These are phyloP conservation scores for Handroanthus guayacan DNA, from an alignment of 257 asterid genomes.

Conservation along the genomic window DNA sequence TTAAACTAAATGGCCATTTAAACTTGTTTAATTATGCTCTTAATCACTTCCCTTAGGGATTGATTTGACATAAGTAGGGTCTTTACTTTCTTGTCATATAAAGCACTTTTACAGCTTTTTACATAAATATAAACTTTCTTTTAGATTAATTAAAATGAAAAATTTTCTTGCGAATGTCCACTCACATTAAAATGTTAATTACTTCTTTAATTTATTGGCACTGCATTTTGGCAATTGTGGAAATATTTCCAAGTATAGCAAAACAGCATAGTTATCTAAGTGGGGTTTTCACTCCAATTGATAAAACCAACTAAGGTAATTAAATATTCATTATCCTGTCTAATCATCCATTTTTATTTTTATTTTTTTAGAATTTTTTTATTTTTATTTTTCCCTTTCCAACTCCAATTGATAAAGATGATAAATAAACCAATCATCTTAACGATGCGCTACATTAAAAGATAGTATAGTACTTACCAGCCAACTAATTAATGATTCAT, in stretches of 20 bases:
- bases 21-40: conserved; percentile 33
- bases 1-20: conserved; percentile 18
- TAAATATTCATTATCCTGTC: conserved; percentile 5
- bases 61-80: conserved; percentile 60
- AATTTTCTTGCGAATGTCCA: conserved; percentile 24
- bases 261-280: conserved; percentile 19
- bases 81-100: conserved; percentile 44
- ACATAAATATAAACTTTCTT: conserved; percentile 1
- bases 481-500: background rate
- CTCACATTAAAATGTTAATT: conserved; percentile 33
- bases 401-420: background rate
- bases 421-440: conserved; percentile 33
- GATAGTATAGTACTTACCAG: background rate
- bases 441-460: background rate
- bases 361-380: too few species aligned
- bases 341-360: background rate
- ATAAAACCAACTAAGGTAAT: conserved; percentile 21
- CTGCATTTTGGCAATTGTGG: conserved; percentile 24
- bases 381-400: too few species aligned
- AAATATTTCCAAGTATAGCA: conserved; percentile 38
- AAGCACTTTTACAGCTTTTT: conserved; percentile 44
- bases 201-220: conserved; percentile 13
- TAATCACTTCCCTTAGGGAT: conserved; percentile 41
- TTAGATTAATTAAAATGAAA: conserved; percentile 28
- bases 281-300: background rate